phyloP scores from a whole-genome alignment of 441 rosid species.

The Mallotus repandus region DNA sequence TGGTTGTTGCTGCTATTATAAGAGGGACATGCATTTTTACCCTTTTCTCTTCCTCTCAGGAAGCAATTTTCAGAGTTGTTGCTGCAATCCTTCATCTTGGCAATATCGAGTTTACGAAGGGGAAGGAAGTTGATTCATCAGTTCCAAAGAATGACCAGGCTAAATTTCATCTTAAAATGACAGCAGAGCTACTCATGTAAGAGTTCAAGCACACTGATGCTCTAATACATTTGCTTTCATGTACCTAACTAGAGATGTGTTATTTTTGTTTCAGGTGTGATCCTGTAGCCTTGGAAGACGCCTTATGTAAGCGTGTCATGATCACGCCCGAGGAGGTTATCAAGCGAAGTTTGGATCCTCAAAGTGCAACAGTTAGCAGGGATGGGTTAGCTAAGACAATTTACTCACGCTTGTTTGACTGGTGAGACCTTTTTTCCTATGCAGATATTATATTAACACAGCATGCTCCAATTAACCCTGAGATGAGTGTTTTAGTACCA shows the following conservation, averaged over 20 bases:
- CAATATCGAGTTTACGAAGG: slow-evolving; percentile 72
- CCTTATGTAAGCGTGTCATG: slow-evolving; percentile 86
- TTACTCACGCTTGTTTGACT: slow-evolving; percentile 78
- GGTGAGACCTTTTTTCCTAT: slow-evolving; percentile 37
- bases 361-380: slow-evolving; percentile 65
- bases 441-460: not conserved
- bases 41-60: slow-evolving; percentile 41
- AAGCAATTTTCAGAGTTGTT: slow-evolving; percentile 96
- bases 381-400: slow-evolving; percentile 90
- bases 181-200: slow-evolving; percentile 95
- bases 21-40: slow-evolving; percentile 21
- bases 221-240: slow-evolving; percentile 5
- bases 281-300: slow-evolving; percentile 66
- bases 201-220: slow-evolving; percentile 16
- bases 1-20: slow-evolving; percentile 9
- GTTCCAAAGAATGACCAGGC: slow-evolving; percentile 77
- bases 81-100: slow-evolving; percentile 93
- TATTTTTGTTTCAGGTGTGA: slow-evolving; percentile 57
- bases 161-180: slow-evolving; percentile 80
- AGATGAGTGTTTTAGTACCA: slow-evolving; percentile 4
- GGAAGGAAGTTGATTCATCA: slow-evolving; percentile 86
- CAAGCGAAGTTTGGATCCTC: slow-evolving; percentile 82
- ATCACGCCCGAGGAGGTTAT: slow-evolving; percentile 90
- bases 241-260: slow-evolving; percentile 1
- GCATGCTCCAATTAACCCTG: not conserved